Base-by-base conservation (phyloP, 2,329 filamentous ascomycete genomes). In the Neurospora sp. region DNA sequence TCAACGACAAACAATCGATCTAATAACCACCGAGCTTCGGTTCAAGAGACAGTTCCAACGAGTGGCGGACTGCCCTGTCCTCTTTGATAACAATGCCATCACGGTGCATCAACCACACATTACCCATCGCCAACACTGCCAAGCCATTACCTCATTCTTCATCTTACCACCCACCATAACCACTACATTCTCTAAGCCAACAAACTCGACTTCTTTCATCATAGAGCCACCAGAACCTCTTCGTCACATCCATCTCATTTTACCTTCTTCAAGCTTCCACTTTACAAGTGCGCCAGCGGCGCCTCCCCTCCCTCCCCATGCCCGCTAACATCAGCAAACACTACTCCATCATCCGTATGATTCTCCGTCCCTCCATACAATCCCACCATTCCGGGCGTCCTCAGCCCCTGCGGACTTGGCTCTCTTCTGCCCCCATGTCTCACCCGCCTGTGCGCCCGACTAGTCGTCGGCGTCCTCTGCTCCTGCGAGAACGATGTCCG, bases 351-450 rank as follows among this genome's bases (percentile, higher is more conserved):
- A 58, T 83, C 81, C 1, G 78, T 78, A 75, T 62, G 52, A 62
- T 86, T 86, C 75, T 86, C 84, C 67, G 77, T 77, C 13, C 83
- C 84, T 28, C 82, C 82, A 72, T 85, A 84, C 33, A 85, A 76
- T 13, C 84, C 82, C 72, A 76, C 76, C 71, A 83, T 83, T 0
- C 83, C 82, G n/a, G 80, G 78, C n/a, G 78, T 79, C 38, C 77
- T 76, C 68, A 84, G 71, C n/a, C 81, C 81, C 39, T 73, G 68
- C 3, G 82, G 81, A 39, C 80, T 82, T 33, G 73, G 75, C 40
- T 70, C 68, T 68, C 75, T 76, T 68, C 76, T 77, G 67, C 77
- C 74, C 19, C 70, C 58, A 52, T 36, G n/a, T 39, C 68, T 73
- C 62, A 70, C 74, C 17, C 71, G 70, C 3, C 46, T 28, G 19